phyloP scores from a whole-genome alignment of 768 basidiomycete genomes.

The Pulveroboletus sp. region DNA sequence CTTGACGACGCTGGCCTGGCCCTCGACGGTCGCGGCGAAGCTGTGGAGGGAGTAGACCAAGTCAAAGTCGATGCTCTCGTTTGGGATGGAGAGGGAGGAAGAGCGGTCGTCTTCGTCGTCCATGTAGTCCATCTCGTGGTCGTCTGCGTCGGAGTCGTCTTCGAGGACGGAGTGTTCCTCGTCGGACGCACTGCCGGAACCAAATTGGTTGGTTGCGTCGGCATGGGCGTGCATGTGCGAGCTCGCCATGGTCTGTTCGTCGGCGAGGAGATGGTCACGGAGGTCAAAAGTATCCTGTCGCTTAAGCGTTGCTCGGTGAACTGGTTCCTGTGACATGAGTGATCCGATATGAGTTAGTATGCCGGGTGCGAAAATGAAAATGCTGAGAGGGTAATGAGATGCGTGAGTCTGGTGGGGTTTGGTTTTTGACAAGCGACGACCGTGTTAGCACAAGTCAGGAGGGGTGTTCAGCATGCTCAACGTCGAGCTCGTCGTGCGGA shows the following conservation, averaged over 20 bases:
- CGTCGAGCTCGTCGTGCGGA: conserved; percentile 9
- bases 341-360: conserved; percentile 1
- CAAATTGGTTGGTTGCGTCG: conserved; percentile 39
- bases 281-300: conserved; percentile 70
- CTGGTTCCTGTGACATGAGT: conserved; percentile 29
- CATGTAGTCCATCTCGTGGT: conserved; percentile 58
- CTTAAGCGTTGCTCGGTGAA: conserved; percentile 18
- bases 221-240: conserved; percentile 44
- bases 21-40: conserved; percentile 96
- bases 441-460: not conserved
- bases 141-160: conserved; percentile 76
- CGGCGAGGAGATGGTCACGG: conserved; percentile 54
- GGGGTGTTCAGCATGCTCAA: conserved; percentile 17
- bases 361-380: conserved; percentile 3
- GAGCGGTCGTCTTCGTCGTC: conserved; percentile 77
- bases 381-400: not conserved
- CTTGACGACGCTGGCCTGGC: conserved; percentile 97
- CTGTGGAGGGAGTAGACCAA: conserved; percentile 92
- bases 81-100: conserved; percentile 80
- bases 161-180: conserved; percentile 81
- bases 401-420: not conserved
- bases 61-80: conserved; percentile 91
- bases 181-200: conserved; percentile 47
- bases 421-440: not conserved
- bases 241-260: conserved; percentile 46